Conservation (phyloP, 2,329 filamentous ascomycete species). For the Xylariaceae sp. region DNA sequence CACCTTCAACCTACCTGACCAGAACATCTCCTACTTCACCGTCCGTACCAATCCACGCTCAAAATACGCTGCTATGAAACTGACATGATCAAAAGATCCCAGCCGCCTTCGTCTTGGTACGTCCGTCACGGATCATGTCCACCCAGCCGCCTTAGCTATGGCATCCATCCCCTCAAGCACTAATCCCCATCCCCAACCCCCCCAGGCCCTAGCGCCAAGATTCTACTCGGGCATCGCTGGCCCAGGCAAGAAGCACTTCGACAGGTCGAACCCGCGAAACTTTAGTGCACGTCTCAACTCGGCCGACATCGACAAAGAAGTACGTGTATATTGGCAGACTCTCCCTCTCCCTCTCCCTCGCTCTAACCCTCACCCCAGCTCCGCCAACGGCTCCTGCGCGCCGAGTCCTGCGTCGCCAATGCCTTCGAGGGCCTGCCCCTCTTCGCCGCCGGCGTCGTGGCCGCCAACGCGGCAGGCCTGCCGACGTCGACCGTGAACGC, state of each 20-base stretch:
- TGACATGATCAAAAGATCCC: slow-evolving; percentile 18
- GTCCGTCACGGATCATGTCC: slow-evolving; percentile 1
- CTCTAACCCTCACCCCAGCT: slow-evolving; percentile 7
- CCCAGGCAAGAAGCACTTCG: slow-evolving; percentile 24
- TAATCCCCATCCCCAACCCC: not conserved
- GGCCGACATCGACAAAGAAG: slow-evolving; percentile 24
- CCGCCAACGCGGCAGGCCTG: slow-evolving; percentile 21
- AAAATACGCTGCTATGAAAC: not conserved
- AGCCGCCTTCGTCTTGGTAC: slow-evolving; percentile 21
- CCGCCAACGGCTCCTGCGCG: slow-evolving; percentile 18
- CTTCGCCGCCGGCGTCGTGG: slow-evolving; percentile 25
- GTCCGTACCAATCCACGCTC: slow-evolving; percentile 12
- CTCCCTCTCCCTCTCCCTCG: not conserved
- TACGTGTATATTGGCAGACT: slow-evolving; percentile 6
- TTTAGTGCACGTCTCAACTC: slow-evolving; percentile 19
- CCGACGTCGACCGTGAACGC: slow-evolving; percentile 16
- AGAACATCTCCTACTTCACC: slow-evolving; percentile 29
- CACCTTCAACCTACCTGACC: slow-evolving; percentile 20
- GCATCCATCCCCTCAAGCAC: not conserved
- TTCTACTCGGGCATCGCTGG: slow-evolving; percentile 25
- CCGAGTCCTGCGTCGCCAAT: slow-evolving; percentile 23
- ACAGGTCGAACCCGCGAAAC: slow-evolving; percentile 21
- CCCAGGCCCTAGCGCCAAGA: slow-evolving; percentile 21
- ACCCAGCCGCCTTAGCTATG: not conserved
- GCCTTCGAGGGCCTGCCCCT: slow-evolving; percentile 26